Conservation (phyloP, 768 basidiomycete species). For the Phylloporus rhodoxanthus region DNA sequence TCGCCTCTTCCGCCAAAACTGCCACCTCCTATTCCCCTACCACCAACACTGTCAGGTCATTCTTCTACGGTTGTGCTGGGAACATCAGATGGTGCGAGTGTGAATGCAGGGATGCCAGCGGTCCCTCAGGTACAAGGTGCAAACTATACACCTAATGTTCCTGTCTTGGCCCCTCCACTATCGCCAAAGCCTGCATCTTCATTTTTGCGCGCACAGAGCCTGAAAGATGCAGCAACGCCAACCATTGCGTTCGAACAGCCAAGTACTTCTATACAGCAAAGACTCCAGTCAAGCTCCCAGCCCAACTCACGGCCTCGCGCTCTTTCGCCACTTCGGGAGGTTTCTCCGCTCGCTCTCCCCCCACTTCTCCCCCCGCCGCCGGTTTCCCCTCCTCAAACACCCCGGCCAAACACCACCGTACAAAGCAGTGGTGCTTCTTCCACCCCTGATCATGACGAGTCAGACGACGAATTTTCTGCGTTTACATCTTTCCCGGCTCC, state of each 20-base stretch:
- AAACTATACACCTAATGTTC: constrained; percentile 8
- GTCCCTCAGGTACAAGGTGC: neutral
- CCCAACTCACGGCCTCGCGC: constrained; percentile 16
- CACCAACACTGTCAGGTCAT: constrained; percentile 19
- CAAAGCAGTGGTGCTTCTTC: constrained; percentile 3
- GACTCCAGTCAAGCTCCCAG: constrained; percentile 15
- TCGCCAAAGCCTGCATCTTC: constrained; percentile 28
- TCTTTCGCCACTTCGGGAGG: constrained; percentile 22
- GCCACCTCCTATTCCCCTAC: constrained; percentile 43
- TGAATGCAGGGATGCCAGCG: neutral
- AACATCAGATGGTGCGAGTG: neutral
- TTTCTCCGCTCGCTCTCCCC: constrained; percentile 20
- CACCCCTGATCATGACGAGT: constrained; percentile 21
- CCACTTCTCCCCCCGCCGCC: constrained; percentile 30
- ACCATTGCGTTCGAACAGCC: neutral
- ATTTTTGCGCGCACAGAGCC: constrained; percentile 12
- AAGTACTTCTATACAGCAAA: constrained; percentile 10
- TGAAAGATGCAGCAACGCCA: constrained; percentile 1
- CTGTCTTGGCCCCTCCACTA: constrained; percentile 19
- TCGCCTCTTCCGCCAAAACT: constrained; percentile 38
- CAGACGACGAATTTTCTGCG: constrained; percentile 50
- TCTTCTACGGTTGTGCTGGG: constrained; percentile 7
- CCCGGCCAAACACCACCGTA: constrained; percentile 15
- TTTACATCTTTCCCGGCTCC: constrained; percentile 34
- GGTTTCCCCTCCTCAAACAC: constrained; percentile 29